phyloP scores from a whole-genome alignment of 2,329 filamentous ascomycete genomes.

The Dactylonectria estremocensis region DNA sequence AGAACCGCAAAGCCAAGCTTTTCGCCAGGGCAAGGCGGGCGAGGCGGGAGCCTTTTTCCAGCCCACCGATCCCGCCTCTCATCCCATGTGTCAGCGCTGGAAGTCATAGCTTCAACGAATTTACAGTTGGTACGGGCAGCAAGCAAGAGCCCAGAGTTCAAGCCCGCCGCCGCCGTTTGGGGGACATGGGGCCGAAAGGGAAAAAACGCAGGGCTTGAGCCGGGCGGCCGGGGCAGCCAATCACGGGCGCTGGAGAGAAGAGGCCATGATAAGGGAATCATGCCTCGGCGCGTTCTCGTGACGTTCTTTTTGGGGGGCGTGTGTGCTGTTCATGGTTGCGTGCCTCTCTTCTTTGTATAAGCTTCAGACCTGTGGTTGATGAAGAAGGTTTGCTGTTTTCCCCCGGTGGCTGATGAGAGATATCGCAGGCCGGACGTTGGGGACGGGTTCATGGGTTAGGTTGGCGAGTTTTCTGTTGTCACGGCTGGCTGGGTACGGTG shows the following conservation, averaged over 20 bases:
- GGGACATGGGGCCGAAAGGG: slow-evolving; percentile 3
- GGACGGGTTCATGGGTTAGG: neutral
- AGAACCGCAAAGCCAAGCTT: neutral
- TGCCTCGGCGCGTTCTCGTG: slow-evolving; percentile 8
- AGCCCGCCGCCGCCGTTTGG: neutral
- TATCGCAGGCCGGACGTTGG: neutral
- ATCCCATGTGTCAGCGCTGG: slow-evolving; percentile 29
- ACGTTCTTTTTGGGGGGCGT: neutral
- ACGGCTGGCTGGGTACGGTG: slow-evolving; percentile 2
- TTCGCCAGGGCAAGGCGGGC: neutral
- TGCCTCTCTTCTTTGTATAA: neutral
- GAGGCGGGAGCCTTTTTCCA: slow-evolving; percentile 4
- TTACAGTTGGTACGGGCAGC: too few relatives aligned
- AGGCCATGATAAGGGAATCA: slow-evolving; percentile 17
- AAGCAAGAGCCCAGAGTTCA: too few relatives aligned
- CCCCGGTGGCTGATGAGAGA: neutral
- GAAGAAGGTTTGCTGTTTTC: neutral
- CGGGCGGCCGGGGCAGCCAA: slow-evolving; percentile 33
- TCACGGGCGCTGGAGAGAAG: slow-evolving; percentile 24
- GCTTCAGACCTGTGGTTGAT: slow-evolving; percentile 2
- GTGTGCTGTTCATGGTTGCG: neutral
- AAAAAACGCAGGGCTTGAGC: slow-evolving; percentile 29
- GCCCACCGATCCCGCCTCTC: neutral
- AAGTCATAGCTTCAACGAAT: slow-evolving; percentile 28
- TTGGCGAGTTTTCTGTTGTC: neutral